Evolutionary conservation across 2,329 filamentous ascomycete species (phyloP).

Genomic region (Lasiodiplodia hormozganensis): DNA sequence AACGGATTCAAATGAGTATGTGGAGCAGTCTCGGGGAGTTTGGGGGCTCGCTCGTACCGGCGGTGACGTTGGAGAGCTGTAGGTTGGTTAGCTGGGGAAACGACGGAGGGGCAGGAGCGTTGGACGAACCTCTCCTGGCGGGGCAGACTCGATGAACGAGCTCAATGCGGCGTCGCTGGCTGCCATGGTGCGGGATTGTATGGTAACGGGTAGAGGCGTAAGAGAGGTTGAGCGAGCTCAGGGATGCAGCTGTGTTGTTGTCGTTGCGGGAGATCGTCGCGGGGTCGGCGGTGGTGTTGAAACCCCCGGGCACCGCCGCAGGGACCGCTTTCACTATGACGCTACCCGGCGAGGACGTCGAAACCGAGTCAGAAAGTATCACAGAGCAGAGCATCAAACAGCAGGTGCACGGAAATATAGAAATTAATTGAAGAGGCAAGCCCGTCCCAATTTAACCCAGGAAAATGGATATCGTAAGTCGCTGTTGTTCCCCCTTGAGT

Average conservation of each 20-base stretch:
- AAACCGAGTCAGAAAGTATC: neutral
- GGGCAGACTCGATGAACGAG: slow-evolving; percentile 91
- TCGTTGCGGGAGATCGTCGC: slow-evolving; percentile 34
- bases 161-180: slow-evolving; percentile 55
- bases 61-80: slow-evolving; percentile 86
- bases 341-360: neutral
- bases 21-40: neutral
- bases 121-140: slow-evolving; percentile 85
- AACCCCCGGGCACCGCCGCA: slow-evolving; percentile 24
- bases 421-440: neutral
- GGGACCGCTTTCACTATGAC: neutral
- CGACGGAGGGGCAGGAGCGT: slow-evolving; percentile 6
- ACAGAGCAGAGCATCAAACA: neutral
- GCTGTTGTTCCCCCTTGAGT: neutral
- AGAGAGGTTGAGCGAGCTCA: slow-evolving; percentile 10
- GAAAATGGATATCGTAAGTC: slow-evolving; percentile 16
- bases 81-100: slow-evolving; percentile 37
- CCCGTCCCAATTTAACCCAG: neutral
- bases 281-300: slow-evolving; percentile 36
- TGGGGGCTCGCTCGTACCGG: slow-evolving; percentile 62
- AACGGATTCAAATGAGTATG: neutral
- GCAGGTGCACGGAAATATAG: neutral
- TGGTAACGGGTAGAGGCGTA: neutral
- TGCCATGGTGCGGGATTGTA: slow-evolving; percentile 35
- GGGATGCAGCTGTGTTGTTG: slow-evolving; percentile 28